phyloP scores from a whole-genome alignment of 2,329 filamentous ascomycete species.

The Lachnellula willkommii region DNA sequence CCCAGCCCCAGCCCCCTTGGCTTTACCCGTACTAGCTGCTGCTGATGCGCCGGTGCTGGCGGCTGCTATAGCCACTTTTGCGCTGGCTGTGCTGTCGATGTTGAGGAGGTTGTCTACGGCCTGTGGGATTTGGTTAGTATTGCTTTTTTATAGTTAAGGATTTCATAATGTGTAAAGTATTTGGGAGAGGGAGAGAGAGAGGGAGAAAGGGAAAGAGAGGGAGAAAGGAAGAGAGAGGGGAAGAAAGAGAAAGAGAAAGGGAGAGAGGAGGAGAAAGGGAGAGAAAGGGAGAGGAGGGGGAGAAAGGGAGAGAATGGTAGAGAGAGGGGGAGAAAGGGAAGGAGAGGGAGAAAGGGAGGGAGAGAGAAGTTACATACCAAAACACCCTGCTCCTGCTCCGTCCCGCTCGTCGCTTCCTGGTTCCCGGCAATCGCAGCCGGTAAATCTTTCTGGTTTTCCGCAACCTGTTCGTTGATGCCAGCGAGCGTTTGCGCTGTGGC shows the following conservation, averaged over 20 bases:
- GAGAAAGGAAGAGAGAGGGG: too few species aligned
- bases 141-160: too few species aligned
- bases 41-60: not conserved
- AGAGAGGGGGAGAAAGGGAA: too few species aligned
- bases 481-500: slow-evolving; percentile 42
- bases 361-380: not conserved
- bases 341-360: too few species aligned
- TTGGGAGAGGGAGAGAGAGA: not conserved
- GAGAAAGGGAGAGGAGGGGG: not conserved
- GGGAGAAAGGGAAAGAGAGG: not conserved
- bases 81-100: not conserved
- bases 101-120: not conserved
- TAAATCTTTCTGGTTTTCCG: slow-evolving; percentile 47
- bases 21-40: not conserved
- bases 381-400: not conserved
- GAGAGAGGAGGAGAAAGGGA: too few species aligned
- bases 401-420: not conserved
- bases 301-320: too few species aligned
- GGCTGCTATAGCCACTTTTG: too few species aligned
- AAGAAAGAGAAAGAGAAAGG: too few species aligned
- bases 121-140: not conserved
- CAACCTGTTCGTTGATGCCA: slow-evolving; percentile 43
- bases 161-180: not conserved
- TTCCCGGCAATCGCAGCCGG: slow-evolving; percentile 41
- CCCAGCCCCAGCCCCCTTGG: too few species aligned